Evolutionary conservation across 805 yeast genomes (phyloP).

Genomic region (Saturnispora zaruensis): DNA sequence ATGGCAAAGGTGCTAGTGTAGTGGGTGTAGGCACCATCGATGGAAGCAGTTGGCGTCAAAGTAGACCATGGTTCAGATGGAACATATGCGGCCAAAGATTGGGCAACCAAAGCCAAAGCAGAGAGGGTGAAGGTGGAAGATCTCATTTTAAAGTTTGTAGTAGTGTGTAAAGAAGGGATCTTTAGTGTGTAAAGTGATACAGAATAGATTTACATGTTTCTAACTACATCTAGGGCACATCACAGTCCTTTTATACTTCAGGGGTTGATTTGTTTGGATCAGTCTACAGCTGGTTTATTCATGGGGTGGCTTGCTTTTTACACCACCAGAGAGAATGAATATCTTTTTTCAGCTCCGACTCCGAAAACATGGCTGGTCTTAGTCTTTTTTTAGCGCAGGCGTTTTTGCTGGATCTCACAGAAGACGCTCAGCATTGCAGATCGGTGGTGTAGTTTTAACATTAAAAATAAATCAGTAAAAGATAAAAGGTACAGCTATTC

Average conservation of each 20-base stretch:
- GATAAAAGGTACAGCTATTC: not conserved
- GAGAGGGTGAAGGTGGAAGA: slow-evolving; percentile 20
- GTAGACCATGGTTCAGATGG: slow-evolving; percentile 65
- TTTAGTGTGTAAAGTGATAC: slow-evolving; percentile 3
- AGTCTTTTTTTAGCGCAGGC: not conserved
- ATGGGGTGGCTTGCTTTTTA: slow-evolving; percentile 1
- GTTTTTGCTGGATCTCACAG: not conserved
- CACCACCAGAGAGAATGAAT: not conserved
- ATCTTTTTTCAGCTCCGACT: not conserved
- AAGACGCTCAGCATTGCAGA: not conserved
- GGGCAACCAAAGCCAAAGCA: slow-evolving; percentile 35
- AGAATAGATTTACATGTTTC: not conserved
- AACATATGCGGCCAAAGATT: slow-evolving; percentile 50
- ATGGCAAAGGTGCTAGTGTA: slow-evolving; percentile 61
- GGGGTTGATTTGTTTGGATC: slow-evolving; percentile 9
- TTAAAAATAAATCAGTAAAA: not conserved
- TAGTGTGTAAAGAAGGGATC: not conserved
- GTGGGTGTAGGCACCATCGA: slow-evolving; percentile 41
- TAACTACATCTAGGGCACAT: not conserved
- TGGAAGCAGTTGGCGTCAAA: slow-evolving; percentile 52
- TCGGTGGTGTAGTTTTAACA: not conserved
- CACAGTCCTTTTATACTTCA: not conserved
- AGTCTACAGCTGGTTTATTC: not conserved
- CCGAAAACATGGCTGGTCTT: slow-evolving; percentile 6
- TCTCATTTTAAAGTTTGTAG: slow-evolving; percentile 10